Conservation (phyloP, 2,329 filamentous ascomycete genomes). For the Aspergillus versicolor region DNA sequence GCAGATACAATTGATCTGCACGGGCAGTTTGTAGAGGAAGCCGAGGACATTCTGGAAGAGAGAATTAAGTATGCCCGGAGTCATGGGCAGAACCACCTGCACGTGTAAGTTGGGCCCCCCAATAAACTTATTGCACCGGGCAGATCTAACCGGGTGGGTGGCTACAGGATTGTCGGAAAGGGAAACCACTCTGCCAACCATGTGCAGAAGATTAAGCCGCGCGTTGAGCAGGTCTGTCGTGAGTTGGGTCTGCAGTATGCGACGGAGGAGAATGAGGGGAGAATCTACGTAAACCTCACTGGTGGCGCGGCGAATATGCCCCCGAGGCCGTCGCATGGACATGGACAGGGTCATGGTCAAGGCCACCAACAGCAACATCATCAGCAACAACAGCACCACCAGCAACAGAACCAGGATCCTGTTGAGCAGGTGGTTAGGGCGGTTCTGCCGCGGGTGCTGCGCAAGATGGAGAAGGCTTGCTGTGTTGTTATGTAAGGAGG, state of each 20-base stretch:
- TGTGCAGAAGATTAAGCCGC: conserved; percentile 93
- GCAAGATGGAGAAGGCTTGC: conserved; percentile 66
- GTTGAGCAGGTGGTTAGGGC: conserved; percentile 62
- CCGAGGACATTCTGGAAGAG: conserved; percentile 83
- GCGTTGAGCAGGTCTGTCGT: conserved; percentile 81
- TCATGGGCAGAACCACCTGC: conserved; percentile 75
- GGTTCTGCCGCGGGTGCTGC: conserved; percentile 59
- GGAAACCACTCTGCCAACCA: conserved; percentile 82
- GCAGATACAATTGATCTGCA: conserved; percentile 90
- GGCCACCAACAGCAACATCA: conserved; percentile 42
- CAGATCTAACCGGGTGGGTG: neutral
- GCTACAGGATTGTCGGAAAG: conserved; percentile 76
- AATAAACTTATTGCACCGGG: too few species aligned
- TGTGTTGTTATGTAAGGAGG: conserved; percentile 69
- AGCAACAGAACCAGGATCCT: conserved; percentile 56
- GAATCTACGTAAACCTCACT: conserved; percentile 83
- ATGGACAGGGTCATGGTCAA: conserved; percentile 38
- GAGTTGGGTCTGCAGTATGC: conserved; percentile 79
- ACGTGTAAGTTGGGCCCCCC: conserved; percentile 59
- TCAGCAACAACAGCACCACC: conserved; percentile 44
- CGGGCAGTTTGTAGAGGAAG: conserved; percentile 92
- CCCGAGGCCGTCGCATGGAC: conserved; percentile 30
- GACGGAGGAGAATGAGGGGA: conserved; percentile 85
- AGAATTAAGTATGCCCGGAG: conserved; percentile 75
- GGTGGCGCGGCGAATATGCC: conserved; percentile 63